Evolutionary conservation across 257 asterid genomes (phyloP).

Genomic region (Jacaranda copaia): DNA sequence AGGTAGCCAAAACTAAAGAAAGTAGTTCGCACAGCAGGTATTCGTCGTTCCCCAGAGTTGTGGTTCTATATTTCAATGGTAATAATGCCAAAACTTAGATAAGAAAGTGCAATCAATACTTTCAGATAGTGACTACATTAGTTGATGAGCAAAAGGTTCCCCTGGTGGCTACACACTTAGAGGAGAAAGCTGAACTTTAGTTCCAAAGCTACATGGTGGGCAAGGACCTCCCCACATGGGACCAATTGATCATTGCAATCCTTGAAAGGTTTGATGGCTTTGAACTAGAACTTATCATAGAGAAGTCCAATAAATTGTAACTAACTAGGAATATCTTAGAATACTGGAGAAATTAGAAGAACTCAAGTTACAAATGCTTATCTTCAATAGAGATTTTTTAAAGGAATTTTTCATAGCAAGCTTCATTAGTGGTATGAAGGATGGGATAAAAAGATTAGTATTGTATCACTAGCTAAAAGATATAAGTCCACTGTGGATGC

Average conservation of each 20-base stretch:
- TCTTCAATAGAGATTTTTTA: neutral
- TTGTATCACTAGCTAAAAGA: neutral
- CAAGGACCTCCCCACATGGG: neutral
- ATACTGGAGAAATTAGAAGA: neutral
- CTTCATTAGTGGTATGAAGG: neutral
- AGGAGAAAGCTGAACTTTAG: neutral
- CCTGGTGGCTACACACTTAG: neutral
- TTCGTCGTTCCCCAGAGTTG: neutral
- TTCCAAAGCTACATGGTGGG: neutral
- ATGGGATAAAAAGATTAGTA: neutral
- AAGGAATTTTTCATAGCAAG: neutral
- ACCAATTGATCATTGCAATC: neutral
- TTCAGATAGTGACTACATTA: neutral
- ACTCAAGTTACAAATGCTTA: neutral
- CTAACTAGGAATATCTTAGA: neutral
- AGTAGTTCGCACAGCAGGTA: too few species aligned
- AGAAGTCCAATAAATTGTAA: neutral
- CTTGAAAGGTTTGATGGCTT: neutral
- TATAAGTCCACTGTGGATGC: neutral
- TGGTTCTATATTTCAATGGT: neutral
- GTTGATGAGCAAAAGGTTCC: neutral
- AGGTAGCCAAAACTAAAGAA: too few species aligned
- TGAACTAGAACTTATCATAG: neutral
- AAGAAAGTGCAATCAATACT: neutral
- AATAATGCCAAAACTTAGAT: neutral